Evolutionary conservation across 768 basidiomycete genomes (phyloP), one percentile per base, ranked within the genome.

Genomic region (Ramaria rubella): DNA sequence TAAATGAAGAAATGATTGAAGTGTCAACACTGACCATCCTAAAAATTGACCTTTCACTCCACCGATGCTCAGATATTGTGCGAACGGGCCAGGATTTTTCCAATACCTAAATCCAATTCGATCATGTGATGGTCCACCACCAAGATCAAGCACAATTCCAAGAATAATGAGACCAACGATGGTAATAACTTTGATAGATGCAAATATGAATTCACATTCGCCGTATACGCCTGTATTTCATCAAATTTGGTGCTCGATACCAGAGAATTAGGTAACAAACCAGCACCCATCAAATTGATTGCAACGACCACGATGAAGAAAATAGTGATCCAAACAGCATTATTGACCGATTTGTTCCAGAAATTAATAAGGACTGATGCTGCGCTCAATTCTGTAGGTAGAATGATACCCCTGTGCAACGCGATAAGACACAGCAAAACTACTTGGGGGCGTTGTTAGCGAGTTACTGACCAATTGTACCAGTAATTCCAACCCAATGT

Each of bases 131-230:
- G 92, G 93, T 2, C 90, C 94, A 57, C 91, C 93, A 60, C 94
- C 94, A 40, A 92, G 82, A 67, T 93, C 90, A 60, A 95, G 73
- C 30, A 94, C 75, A 66, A 93, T 77, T 30, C 75, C 79, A 59
- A 77, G 69, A 61, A 82, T 77, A 52, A 84, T 84, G 34, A 83
- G 74, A 57, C 86, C 90, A 3, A 76, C 78, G 61, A 93, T 88
- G 0, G 88, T 87, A 59, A 94, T 69, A n/a, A 95, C 87, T 70
- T 94, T 94, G 73, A 95, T 90, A 7, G 88, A 90, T 77, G 90
- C 90, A 66, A 94, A 94, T 49, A 83, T 75, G 65, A 94, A 94
- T 69, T 94, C 92, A 6, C 82, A 82, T 69, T 56, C 55, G 69
- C 70, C 33, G 69, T 70, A 60, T 68, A 73, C 30, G 67, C 68